These are phyloP conservation scores for Gracilaria caudata DNA, from an alignment of 23 red algal species.

Conservation along the genomic window DNA sequence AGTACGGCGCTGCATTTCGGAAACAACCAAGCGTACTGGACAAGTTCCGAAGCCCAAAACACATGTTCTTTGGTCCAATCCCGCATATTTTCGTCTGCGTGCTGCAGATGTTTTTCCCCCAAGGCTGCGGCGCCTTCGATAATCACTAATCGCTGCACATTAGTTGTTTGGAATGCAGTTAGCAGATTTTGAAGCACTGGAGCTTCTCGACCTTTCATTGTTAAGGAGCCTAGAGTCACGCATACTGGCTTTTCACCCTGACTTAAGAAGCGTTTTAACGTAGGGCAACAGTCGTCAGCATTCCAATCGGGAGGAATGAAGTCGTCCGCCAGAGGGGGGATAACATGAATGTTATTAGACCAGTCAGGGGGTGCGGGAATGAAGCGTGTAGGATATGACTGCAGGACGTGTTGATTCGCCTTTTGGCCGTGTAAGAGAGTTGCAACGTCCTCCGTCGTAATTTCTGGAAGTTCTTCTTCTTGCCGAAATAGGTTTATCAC, in stretches of 20 bases:
- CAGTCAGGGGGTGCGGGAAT: slow-evolving; percentile 11
- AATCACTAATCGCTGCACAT: neutral
- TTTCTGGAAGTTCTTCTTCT: neutral
- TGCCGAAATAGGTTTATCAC: slow-evolving; percentile 22
- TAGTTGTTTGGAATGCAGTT: neutral
- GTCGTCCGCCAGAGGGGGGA: slow-evolving; percentile 11
- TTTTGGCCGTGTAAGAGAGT: slow-evolving; percentile 16
- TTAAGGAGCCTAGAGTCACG: slow-evolving; percentile 13
- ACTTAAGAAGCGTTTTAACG: slow-evolving; percentile 1
- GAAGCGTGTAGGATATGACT: slow-evolving; percentile 1
- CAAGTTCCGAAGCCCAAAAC: slow-evolving; percentile 12
- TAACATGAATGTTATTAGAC: neutral
- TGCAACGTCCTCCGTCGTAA: neutral
- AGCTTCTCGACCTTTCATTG: neutral
- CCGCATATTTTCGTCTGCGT: neutral
- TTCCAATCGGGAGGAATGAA: slow-evolving; percentile 28
- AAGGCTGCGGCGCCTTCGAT: neutral
- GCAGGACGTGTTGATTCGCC: neutral
- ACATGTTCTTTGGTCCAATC: slow-evolving; percentile 38
- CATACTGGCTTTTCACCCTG: slow-evolving; percentile 13
- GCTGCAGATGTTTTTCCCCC: neutral
- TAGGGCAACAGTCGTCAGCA: slow-evolving; percentile 16
- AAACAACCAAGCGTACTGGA: slow-evolving; percentile 40
- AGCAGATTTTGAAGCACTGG: neutral
- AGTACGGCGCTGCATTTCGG: slow-evolving; percentile 1